Evolutionary conservation across 2,329 filamentous ascomycete species (phyloP).

Genomic region (Periconia sp.): DNA sequence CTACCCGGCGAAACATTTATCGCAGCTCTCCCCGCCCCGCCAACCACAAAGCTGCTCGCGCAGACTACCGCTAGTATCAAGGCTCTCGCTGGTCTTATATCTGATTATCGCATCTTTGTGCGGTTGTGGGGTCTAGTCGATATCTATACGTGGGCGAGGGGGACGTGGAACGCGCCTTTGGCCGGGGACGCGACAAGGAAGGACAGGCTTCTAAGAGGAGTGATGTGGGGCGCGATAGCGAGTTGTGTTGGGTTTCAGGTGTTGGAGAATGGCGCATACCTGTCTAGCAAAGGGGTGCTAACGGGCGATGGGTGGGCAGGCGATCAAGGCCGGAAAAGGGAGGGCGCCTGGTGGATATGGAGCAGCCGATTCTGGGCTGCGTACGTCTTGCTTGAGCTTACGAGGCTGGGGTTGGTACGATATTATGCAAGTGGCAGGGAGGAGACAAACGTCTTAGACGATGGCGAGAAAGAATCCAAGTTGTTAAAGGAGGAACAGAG

Average conservation of each 20-base stretch:
- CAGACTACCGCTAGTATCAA: slow-evolving; percentile 37
- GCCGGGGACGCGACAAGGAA: slow-evolving; percentile 24
- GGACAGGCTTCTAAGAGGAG: slow-evolving; percentile 30
- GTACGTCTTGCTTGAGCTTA: slow-evolving; percentile 76
- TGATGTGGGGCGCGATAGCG: slow-evolving; percentile 70
- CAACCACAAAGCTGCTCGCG: slow-evolving; percentile 34
- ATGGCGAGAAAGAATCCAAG: slow-evolving; percentile 54
- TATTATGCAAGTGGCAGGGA: slow-evolving; percentile 17
- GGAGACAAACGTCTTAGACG: slow-evolving; percentile 31
- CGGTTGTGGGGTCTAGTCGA: slow-evolving; percentile 77
- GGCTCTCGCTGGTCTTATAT: slow-evolving; percentile 64
- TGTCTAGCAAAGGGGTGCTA: slow-evolving; percentile 73
- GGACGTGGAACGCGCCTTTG: slow-evolving; percentile 33
- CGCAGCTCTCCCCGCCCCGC: slow-evolving; percentile 39
- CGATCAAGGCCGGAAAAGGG: slow-evolving; percentile 48
- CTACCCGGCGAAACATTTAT: slow-evolving; percentile 47
- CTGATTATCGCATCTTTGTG: slow-evolving; percentile 71
- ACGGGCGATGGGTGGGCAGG: slow-evolving; percentile 49
- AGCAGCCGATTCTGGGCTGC: slow-evolving; percentile 79
- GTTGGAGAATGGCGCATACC: slow-evolving; percentile 81
- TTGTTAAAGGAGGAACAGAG: slow-evolving; percentile 29
- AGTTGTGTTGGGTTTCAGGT: slow-evolving; percentile 72
- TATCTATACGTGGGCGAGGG: slow-evolving; percentile 68
- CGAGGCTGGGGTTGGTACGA: slow-evolving; percentile 56
- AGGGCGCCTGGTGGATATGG: slow-evolving; percentile 67